phyloP scores from a whole-genome alignment of 2,329 filamentous ascomycete genomes.

The Neonectria neomacrospora region DNA sequence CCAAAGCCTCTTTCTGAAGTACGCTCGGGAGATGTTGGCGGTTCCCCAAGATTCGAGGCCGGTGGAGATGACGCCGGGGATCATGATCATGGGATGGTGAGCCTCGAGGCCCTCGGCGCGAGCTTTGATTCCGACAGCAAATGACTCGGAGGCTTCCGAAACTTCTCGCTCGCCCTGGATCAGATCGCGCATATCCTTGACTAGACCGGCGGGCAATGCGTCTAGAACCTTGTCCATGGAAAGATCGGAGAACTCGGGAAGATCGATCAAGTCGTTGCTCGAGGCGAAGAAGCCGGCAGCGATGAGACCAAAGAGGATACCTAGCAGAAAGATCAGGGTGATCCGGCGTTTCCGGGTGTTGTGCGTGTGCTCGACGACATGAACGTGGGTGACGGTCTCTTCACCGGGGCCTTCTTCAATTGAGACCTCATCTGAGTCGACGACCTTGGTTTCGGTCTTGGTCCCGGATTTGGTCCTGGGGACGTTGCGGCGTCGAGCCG shows the following conservation, averaged over 20 bases:
- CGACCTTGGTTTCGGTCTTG: neutral
- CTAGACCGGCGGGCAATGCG: constrained; percentile 84
- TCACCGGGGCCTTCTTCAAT: constrained; percentile 44
- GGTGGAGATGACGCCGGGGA: constrained; percentile 96
- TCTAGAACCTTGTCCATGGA: constrained; percentile 90
- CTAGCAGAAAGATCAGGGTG: constrained; percentile 86
- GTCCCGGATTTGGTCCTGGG: constrained; percentile 33
- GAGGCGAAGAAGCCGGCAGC: constrained; percentile 90
- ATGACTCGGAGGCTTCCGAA: constrained; percentile 90
- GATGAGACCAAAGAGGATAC: constrained; percentile 90
- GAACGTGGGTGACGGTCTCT: constrained; percentile 50
- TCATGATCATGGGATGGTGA: constrained; percentile 93
- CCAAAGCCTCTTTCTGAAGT: constrained; percentile 95
- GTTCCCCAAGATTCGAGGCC: constrained; percentile 98
- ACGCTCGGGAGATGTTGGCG: constrained; percentile 82
- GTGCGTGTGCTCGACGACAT: constrained; percentile 56
- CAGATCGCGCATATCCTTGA: constrained; percentile 87
- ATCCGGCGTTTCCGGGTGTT: constrained; percentile 77
- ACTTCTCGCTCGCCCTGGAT: constrained; percentile 86
- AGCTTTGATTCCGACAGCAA: constrained; percentile 87
- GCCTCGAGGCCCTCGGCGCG: constrained; percentile 82
- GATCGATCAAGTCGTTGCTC: constrained; percentile 87
- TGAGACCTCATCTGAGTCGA: constrained; percentile 16
- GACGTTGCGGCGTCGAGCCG: constrained; percentile 48
- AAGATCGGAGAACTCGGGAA: constrained; percentile 75